Evolutionary conservation across 208 protist genomes (phyloP).

Genomic region (Acanthamoeba quina): DNA sequence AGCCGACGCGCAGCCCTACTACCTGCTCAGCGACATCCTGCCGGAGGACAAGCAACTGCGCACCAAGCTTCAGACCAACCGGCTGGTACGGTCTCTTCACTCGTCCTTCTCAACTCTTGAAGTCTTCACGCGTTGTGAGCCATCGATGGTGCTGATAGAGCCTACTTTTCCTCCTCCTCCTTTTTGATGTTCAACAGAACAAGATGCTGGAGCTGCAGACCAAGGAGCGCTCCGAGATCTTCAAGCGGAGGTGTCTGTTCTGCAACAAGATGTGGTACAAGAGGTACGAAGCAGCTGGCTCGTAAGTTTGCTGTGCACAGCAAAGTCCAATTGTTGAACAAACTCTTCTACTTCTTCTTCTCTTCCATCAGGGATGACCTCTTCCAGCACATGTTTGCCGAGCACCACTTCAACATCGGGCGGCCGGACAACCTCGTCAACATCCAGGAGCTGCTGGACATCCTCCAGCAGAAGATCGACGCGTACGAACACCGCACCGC

Average conservation of each 20-base stretch:
- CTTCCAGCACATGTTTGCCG: constrained; percentile 65
- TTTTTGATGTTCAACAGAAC: constrained; percentile 52
- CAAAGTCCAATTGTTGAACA: neutral
- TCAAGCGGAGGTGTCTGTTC: constrained; percentile 68
- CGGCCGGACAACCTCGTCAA: constrained; percentile 81
- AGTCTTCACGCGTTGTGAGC: no score
- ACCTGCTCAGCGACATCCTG: constrained; percentile 74
- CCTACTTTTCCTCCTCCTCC: constrained; percentile 52
- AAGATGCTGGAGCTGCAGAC: constrained; percentile 64
- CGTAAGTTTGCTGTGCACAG: no score
- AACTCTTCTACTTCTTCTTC: neutral
- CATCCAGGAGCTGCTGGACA: constrained; percentile 76
- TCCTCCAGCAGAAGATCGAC: constrained; percentile 68
- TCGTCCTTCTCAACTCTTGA: no score
- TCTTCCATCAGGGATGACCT: constrained; percentile 2
- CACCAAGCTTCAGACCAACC: constrained; percentile 71
- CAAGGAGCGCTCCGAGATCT: constrained; percentile 59
- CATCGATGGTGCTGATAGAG: neutral
- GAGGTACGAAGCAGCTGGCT: neutral
- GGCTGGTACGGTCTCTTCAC: neutral
- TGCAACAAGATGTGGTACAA: constrained; percentile 56
- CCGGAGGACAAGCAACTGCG: constrained; percentile 76
- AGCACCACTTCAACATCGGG: constrained; percentile 79
- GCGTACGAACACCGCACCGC: neutral
- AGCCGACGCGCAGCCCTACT: constrained; percentile 67